Base-by-base conservation (phyloP, 345 rosid species). In the Triadica sebifera region DNA sequence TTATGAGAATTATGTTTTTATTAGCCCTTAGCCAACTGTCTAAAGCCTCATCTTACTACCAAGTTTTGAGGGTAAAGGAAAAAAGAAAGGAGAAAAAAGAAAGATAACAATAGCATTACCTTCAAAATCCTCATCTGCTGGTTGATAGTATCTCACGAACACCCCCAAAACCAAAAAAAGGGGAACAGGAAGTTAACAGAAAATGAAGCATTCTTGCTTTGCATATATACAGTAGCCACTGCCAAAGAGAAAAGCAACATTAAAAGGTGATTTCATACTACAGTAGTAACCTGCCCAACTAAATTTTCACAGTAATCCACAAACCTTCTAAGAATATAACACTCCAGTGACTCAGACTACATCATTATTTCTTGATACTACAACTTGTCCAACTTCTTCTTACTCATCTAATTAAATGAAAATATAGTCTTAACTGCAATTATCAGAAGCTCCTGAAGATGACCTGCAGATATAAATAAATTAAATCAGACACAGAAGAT, bases 141-240 rank as follows among this genome's bases (percentile, higher is more conserved):
- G 67, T 57, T 61, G 45, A 64, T n/a, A 67, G 43, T 62, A 69
- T 20, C 8, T 72, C 43, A 49, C 56, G 47, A 55, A 22, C 50
- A 25, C 10, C 66, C 63, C 53, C 16, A 3, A 1, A 12, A 12
- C 12, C 52, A 1, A 22, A 22, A 4, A 12, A 6, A 24, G 38
- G 29, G 7, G 16, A 65, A n/a, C 19, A 65, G 37, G 45, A 45
- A 10, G 25, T 16, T 45, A 45, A 67, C 47, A 45, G 34, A 62
- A 12, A 51, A 69, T 17, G 25, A 41, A 22, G 43, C 75, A 56
- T 46, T 49, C 53, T 67, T 57, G 49, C 74, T 50, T 37, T 77
- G 34, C 34, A 61, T 76, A 70, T 76, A 49, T 67, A 78, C 80
- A 63, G 43, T 58, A 73, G 67, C 57, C 80, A 69, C 81, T 72